Conservation (phyloP, 1,284 basidiomycete genomes). For the Erythrobasidium hasegawianum region DNA sequence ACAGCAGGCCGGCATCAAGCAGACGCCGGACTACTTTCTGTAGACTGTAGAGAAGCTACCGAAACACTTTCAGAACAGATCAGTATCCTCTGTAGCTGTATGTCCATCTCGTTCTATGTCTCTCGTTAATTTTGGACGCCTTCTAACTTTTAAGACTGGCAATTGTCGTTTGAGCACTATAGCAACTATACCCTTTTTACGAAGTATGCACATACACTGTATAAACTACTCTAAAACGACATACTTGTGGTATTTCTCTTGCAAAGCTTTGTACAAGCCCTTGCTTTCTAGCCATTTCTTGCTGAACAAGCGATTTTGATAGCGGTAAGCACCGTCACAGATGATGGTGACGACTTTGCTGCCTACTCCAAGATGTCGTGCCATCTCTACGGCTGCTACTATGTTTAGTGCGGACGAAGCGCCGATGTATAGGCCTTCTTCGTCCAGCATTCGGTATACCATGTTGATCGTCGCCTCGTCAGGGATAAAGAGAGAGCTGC, state of each 20-base stretch:
- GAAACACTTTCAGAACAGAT: background rate
- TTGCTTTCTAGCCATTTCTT: conserved; percentile 87
- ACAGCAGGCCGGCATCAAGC: conserved; percentile 14
- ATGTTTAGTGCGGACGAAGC: conserved; percentile 94
- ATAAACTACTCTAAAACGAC: conserved; percentile 61
- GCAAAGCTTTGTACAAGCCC: conserved; percentile 72
- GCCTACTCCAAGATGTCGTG: conserved; percentile 73
- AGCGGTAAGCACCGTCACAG: conserved; percentile 93
- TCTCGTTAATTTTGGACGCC: too few species aligned
- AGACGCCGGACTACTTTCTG: conserved; percentile 1
- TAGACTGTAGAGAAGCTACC: background rate
- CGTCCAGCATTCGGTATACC: conserved; percentile 87
- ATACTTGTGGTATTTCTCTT: conserved; percentile 81
- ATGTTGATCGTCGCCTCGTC: conserved; percentile 88
- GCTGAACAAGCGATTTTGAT: conserved; percentile 84
- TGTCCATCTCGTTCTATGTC: background rate
- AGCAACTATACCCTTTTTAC: too few species aligned
- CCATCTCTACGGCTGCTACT: conserved; percentile 85
- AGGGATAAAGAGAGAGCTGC: conserved; percentile 71
- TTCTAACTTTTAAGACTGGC: too few species aligned
- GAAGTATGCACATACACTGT: conserved; percentile 16
- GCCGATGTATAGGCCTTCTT: conserved; percentile 94
- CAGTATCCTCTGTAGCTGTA: conserved; percentile 1
- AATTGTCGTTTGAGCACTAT: too few species aligned
- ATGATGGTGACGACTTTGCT: conserved; percentile 82